phyloP scores from a whole-genome alignment of 2,329 filamentous ascomycete species.

The Diaporthe sp. region DNA sequence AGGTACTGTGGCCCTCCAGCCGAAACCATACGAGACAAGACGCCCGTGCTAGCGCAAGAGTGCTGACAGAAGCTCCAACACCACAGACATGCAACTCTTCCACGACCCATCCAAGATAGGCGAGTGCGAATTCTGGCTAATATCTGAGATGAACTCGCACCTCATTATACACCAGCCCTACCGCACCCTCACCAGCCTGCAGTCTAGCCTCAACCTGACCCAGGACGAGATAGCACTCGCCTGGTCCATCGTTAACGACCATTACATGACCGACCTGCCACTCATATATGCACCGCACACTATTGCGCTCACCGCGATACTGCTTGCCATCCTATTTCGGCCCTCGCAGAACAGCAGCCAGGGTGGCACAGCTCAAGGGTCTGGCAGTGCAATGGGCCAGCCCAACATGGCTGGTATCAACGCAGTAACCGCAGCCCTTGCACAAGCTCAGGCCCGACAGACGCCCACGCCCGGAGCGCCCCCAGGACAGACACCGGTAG shows the following conservation, averaged over 20 bases:
- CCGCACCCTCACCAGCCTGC: constrained; percentile 81
- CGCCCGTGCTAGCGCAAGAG: neutral
- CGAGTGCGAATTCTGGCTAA: constrained; percentile 94
- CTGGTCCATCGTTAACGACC: constrained; percentile 90
- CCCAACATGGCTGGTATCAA: constrained; percentile 57
- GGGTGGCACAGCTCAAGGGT: constrained; percentile 43
- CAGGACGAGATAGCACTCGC: constrained; percentile 84
- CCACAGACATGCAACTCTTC: constrained; percentile 47
- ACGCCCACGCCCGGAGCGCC: constrained; percentile 42
- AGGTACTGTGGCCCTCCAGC: constrained; percentile 55
- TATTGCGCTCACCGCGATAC: constrained; percentile 87
- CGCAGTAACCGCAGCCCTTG: constrained; percentile 63
- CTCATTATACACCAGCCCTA: constrained; percentile 94
- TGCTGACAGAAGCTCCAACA: constrained; percentile 25
- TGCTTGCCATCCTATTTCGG: constrained; percentile 86
- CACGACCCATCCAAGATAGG: constrained; percentile 87
- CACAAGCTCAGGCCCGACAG: constrained; percentile 58
- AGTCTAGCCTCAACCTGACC: constrained; percentile 78
- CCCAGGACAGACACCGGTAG: constrained; percentile 38
- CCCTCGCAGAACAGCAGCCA: constrained; percentile 62
- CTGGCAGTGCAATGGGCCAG: constrained; percentile 43
- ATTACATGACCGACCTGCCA: constrained; percentile 92
- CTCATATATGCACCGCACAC: constrained; percentile 88
- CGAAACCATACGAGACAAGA: neutral
- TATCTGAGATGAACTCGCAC: constrained; percentile 91